A percentile compares a stretch with the other conserved stretches of the same genome.
Conservation (phyloP, 768 basidiomycete species). For the Auricularia auricula-judae region DNA sequence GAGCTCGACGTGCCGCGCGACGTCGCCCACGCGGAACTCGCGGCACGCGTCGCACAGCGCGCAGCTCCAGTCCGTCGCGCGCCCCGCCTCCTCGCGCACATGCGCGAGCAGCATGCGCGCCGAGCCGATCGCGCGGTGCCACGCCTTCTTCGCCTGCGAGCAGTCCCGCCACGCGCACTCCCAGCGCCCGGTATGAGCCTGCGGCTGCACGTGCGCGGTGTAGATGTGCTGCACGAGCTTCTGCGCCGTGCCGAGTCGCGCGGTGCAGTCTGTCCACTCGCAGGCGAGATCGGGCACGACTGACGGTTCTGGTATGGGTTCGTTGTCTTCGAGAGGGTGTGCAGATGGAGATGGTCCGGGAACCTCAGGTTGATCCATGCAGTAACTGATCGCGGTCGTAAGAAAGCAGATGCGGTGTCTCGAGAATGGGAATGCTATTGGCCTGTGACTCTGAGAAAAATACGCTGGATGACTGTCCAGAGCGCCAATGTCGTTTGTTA, state of each 20-base stretch:
- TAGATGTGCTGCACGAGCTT: neutral
- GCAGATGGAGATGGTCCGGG: neutral
- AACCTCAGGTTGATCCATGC: too few species aligned
- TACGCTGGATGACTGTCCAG: too few species aligned
- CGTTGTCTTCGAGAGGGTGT: too few species aligned
- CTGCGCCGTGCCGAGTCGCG: neutral
- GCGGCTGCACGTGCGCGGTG: neutral
- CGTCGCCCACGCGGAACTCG: neutral
- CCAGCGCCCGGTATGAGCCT: neutral
- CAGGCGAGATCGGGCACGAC: neutral
- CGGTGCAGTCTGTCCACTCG: neutral
- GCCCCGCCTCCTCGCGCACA: neutral
- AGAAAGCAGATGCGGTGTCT: too few species aligned
- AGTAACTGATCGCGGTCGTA: too few species aligned
- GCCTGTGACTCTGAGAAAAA: too few species aligned
- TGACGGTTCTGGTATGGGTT: neutral
- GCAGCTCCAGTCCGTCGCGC: neutral
- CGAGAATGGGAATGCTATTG: too few species aligned
- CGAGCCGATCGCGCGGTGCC: neutral
- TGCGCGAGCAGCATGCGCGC: neutral
- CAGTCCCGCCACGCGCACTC: neutral
- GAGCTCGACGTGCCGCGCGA: neutral
- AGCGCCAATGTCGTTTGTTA: too few species aligned
- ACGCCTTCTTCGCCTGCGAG: neutral
- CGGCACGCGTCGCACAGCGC: neutral